Evolutionary conservation across 768 basidiomycete species (phyloP).

Genomic region (Trametes cinnabarina): DNA sequence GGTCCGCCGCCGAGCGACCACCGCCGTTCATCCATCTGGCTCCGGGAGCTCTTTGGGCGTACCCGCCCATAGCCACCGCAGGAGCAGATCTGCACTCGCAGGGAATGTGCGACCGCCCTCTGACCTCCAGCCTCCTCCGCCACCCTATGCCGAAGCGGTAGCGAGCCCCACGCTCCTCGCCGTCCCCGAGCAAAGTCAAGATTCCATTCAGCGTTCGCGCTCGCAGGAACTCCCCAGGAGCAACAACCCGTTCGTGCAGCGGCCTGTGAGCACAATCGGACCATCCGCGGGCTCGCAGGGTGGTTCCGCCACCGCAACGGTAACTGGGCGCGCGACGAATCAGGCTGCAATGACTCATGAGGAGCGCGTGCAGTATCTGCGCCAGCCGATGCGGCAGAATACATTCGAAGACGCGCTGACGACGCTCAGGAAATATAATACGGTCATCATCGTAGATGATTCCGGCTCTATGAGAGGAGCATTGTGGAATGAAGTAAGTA

Average conservation of each 20-base stretch:
- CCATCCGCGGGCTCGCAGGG: neutral
- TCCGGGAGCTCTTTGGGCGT: neutral
- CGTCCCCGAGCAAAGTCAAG: neutral
- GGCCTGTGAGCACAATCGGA: constrained; percentile 1
- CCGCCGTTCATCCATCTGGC: neutral
- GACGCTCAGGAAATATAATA: constrained; percentile 48
- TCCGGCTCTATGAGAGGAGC: constrained; percentile 53
- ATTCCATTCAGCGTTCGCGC: neutral
- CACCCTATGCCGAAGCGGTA: constrained; percentile 19
- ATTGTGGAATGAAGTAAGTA: constrained; percentile 50
- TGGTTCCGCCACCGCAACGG: neutral
- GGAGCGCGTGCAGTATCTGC: constrained; percentile 13
- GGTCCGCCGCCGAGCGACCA: constrained; percentile 11
- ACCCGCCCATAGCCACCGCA: constrained; percentile 7
- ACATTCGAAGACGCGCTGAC: constrained; percentile 30
- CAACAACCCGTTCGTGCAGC: constrained; percentile 9
- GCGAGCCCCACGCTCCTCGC: constrained; percentile 3
- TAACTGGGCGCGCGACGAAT: neutral
- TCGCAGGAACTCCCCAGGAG: constrained; percentile 3
- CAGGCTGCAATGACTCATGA: neutral
- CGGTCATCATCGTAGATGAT: constrained; percentile 60
- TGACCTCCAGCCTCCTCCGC: constrained; percentile 14
- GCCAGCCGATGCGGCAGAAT: constrained; percentile 18
- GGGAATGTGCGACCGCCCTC: constrained; percentile 1
- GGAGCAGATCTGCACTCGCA: constrained; percentile 17